phyloP scores from a whole-genome alignment of 139 green algal species.

The Chara braunii region DNA sequence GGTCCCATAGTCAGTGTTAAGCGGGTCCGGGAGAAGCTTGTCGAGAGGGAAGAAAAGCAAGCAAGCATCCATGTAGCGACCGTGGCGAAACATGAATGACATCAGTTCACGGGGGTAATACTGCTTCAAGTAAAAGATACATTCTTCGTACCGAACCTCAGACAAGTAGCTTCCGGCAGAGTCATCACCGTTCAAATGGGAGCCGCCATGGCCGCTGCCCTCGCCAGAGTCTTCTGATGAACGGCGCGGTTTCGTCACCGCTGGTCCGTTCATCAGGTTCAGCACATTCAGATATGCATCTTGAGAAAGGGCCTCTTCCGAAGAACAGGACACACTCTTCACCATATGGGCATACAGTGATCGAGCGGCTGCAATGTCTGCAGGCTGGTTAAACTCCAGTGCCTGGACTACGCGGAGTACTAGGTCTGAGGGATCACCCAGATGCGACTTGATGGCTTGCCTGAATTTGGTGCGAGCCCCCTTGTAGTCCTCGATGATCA shows the following conservation, averaged over 20 bases:
- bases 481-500: constrained; percentile 14
- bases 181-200: too few relatives aligned
- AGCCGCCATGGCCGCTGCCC: too few relatives aligned
- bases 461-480: constrained; percentile 11
- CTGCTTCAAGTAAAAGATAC: constrained; percentile 25
- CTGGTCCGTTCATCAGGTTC: too few relatives aligned
- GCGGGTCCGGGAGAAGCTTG: constrained; percentile 13
- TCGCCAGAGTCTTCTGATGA: too few relatives aligned
- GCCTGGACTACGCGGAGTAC: neutral
- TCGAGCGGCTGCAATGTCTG: constrained; percentile 8
- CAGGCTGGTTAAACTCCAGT: neutral
- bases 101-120: constrained; percentile 22
- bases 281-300: constrained; percentile 23
- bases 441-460: constrained; percentile 5
- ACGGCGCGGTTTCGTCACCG: too few relatives aligned
- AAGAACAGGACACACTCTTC: constrained; percentile 9
- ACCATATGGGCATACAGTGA: constrained; percentile 9
- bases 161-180: too few relatives aligned
- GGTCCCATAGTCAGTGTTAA: constrained; percentile 13
- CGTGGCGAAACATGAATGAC: constrained; percentile 33
- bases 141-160: constrained; percentile 9
- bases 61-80: constrained; percentile 30
- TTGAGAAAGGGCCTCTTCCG: constrained; percentile 14
- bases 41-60: constrained; percentile 18
- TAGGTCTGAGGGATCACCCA: constrained; percentile 4